Evolutionary conservation across 2,329 filamentous ascomycete genomes (phyloP), one percentile per base, ranked within the genome.

Genomic region (Raffaelea albimanens): DNA sequence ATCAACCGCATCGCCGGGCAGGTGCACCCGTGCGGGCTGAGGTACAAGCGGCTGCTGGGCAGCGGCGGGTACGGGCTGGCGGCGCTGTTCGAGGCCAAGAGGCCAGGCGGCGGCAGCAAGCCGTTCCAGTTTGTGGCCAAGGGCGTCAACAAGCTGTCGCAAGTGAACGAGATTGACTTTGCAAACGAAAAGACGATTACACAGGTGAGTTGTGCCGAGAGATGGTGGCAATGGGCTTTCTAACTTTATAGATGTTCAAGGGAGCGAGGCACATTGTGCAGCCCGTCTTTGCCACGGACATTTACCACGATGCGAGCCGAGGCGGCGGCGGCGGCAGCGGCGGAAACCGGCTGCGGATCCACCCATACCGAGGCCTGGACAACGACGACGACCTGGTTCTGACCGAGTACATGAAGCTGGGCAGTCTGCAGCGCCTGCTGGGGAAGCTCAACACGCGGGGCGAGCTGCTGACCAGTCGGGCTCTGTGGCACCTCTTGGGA

Each of bases 401-500:
- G 9, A 25, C 40, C 14, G 49, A 50, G 40, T 48, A 38, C 19
- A 48, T 50, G 45, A 33, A 21, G 7, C 18, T n/a, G n/a, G 49
- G 46, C 10, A 31, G 9, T 10, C 23, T 50, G 19, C 3, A 36
- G 2, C 20, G 22, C 23, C 36, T 45, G 22, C 31, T 50, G 3
- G 13, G 4, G 5, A 14, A 18, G 3, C 21, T 50, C 2, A n/a
- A 16, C 2, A 13, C 22, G 1, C 18, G 31, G 2, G 10, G 34
- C 4, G 11, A 25, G 8, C 8, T 20, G 5, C n/a, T 48, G 20
- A 45, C 49, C 7, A 40, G 40, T 4, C 49, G 49, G 3, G 39
- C 22, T 3, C 20, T 48, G 16, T 50, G 49, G 49, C 38, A 31
- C 8, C 31, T 50, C 3, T 20, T 50, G 16, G 13, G 40, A 8